Percentiles rank a stretch among this genome's conserved stretches.
Evolutionary conservation across 1,284 basidiomycete species (phyloP).

Genomic region (Wallemia ichthyophaga): DNA sequence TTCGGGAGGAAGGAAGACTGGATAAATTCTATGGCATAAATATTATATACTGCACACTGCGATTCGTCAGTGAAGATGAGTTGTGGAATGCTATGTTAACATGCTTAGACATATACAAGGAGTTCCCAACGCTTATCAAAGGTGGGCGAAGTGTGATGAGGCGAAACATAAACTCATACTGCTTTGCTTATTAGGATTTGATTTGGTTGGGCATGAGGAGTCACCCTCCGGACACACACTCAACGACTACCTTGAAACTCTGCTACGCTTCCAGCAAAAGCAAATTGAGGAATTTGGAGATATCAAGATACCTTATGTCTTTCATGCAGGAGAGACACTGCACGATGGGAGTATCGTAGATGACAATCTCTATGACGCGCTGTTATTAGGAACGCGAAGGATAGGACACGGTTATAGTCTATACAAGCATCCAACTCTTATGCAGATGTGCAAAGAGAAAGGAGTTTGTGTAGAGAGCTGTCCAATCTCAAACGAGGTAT

Average conservation of each 20-base stretch:
- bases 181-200: slow-evolving; percentile 30
- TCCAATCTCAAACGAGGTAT: slow-evolving; percentile 8
- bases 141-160: slow-evolving; percentile 17
- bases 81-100: slow-evolving; percentile 37
- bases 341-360: slow-evolving; percentile 33
- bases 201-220: slow-evolving; percentile 39
- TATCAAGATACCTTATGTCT: slow-evolving; percentile 39
- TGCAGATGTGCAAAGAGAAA: slow-evolving; percentile 30
- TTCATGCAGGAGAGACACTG: slow-evolving; percentile 48
- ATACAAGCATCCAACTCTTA: slow-evolving; percentile 36
- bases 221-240: slow-evolving; percentile 23
- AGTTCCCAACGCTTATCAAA: slow-evolving; percentile 38
- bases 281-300: slow-evolving; percentile 22
- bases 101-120: slow-evolving; percentile 36
- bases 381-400: slow-evolving; percentile 39
- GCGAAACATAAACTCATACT: slow-evolving; percentile 1
- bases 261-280: slow-evolving; percentile 29
- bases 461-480: slow-evolving; percentile 32
- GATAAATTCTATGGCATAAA: slow-evolving; percentile 32
- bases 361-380: slow-evolving; percentile 43
- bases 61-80: slow-evolving; percentile 26
- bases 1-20: slow-evolving; percentile 23
- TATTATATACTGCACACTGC: slow-evolving; percentile 40
- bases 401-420: slow-evolving; percentile 39
- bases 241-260: slow-evolving; percentile 29